Base-by-base conservation (phyloP, 768 basidiomycete species). In the Phanerochaete sordida region DNA sequence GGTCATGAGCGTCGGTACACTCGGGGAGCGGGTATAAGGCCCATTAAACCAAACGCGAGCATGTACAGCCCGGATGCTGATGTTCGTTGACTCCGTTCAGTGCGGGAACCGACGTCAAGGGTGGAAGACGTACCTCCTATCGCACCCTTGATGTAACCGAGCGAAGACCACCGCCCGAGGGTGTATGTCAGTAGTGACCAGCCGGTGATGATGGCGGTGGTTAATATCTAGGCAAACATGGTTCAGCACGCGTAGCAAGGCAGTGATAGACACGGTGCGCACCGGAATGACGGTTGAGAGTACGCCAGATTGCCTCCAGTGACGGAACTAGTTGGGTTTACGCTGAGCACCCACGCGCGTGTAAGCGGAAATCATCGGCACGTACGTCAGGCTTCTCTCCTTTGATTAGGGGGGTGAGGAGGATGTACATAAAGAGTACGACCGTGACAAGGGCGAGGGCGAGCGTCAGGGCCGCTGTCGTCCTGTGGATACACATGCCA, bases 311-410 rank as follows among this genome's bases (percentile, higher is more conserved):
- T 88, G 76, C 65, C 86, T 78, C 90, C 90, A 92, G 16, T 82
- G 81, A 49, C 79, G 84, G 67, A 89, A 91, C 90, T 92, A 11
- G 31, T 52, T 37, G 49, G 15, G 47, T 24, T 27, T 12, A 30
- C 15, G 39, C 15, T 47, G 16, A 51, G 50, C 30, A 33, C 33
- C 11, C 39, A 43, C 8, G 19, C 6, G 13, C 47, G 9, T 48
- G 23, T 3, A 24, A 13, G 21, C 5, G 24, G 48, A 26, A 43
- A 19, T 39, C 28, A 19, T 31, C 33, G 37, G 16, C 24, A 79
- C 85, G 65, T 69, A 92, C 90, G 66, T 91, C 81, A 35, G 88
- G 86, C 63, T 86, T 81, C 56, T 83, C 79, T 21, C 87, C 88
- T 58, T 81, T 80, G 30, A 87, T 75, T 76, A 84, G 79, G n/a